A percentile compares a stretch with the other conserved stretches of the same genome.
Evolutionary conservation across 106 monocot genomes (phyloP).

Genomic region (Dendrobium catenatum): DNA sequence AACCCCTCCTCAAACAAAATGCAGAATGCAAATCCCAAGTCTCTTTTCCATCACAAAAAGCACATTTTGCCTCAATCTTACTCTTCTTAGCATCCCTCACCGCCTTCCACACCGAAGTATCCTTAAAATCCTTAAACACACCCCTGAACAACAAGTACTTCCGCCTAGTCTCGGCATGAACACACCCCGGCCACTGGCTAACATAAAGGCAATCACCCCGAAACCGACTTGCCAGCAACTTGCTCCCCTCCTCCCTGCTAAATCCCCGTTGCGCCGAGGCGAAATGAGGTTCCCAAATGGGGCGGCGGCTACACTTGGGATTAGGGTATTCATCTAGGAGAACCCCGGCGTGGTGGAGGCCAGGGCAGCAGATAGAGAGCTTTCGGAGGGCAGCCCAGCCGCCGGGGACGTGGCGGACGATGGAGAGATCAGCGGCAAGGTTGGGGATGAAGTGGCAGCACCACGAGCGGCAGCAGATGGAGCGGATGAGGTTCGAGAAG

Average conservation of each 20-base stretch:
- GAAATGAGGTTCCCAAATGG: slow-evolving; percentile 9
- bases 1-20: slow-evolving; percentile 8
- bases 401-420: not conserved
- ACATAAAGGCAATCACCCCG: slow-evolving; percentile 7
- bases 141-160: slow-evolving; percentile 6
- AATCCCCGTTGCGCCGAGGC: not conserved
- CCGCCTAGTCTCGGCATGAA: slow-evolving; percentile 1
- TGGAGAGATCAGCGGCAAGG: not conserved
- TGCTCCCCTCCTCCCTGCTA: slow-evolving; percentile 9
- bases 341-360: slow-evolving; percentile 11
- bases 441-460: slow-evolving; percentile 1
- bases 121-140: slow-evolving; percentile 1
- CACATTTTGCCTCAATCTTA: slow-evolving; percentile 6
- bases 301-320: not conserved
- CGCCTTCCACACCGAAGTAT: slow-evolving; percentile 1
- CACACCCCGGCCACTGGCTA: slow-evolving; percentile 8
- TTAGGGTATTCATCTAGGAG: slow-evolving; percentile 8
- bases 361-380: slow-evolving; percentile 12
- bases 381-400: slow-evolving; percentile 9
- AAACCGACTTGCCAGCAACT: slow-evolving; percentile 7
- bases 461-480: slow-evolving; percentile 8
- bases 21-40: slow-evolving; percentile 15
- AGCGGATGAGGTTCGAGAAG: slow-evolving; percentile 1
- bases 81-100: slow-evolving; percentile 4
- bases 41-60: slow-evolving; percentile 3